Evolutionary conservation across 139 green algal species (phyloP).

Genomic region (Micromonas pusilla): DNA sequence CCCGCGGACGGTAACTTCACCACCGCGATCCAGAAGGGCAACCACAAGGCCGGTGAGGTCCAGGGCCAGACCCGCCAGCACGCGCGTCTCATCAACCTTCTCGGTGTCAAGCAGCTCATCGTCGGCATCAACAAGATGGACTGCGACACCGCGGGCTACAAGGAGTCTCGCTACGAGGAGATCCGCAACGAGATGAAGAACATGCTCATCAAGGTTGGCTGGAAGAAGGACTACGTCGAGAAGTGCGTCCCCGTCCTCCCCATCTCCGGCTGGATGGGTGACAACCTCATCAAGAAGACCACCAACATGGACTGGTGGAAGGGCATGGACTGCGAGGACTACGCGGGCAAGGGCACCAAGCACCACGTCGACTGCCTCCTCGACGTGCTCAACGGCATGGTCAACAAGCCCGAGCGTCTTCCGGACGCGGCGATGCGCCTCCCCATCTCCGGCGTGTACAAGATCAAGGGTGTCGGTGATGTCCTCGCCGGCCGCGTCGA

Average conservation of each 20-base stretch:
- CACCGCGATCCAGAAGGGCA: constrained; percentile 94
- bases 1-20: constrained; percentile 82
- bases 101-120: constrained; percentile 98
- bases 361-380: constrained; percentile 69
- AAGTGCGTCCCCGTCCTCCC: constrained; percentile 86
- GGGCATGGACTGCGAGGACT: constrained; percentile 62
- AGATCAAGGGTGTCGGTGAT: constrained; percentile 98
- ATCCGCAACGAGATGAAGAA: constrained; percentile 93
- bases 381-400: constrained; percentile 81
- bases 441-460: constrained; percentile 93
- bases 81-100: constrained; percentile 90
- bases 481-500: constrained; percentile 96
- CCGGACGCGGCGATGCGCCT: constrained; percentile 74
- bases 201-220: constrained; percentile 77
- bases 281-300: constrained; percentile 97
- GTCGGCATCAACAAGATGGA: constrained; percentile 87
- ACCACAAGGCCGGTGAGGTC: constrained; percentile 91
- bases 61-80: constrained; percentile 99
- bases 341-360: constrained; percentile 46
- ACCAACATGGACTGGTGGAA: constrained; percentile 92
- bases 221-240: constrained; percentile 79
- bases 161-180: constrained; percentile 86
- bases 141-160: constrained; percentile 82
- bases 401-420: constrained; percentile 72
- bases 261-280: constrained; percentile 97